A percentile compares a stretch with the other conserved stretches of the same genome.
phyloP scores from a whole-genome alignment of 441 rosid genomes.

The Raphanus hybrid region DNA sequence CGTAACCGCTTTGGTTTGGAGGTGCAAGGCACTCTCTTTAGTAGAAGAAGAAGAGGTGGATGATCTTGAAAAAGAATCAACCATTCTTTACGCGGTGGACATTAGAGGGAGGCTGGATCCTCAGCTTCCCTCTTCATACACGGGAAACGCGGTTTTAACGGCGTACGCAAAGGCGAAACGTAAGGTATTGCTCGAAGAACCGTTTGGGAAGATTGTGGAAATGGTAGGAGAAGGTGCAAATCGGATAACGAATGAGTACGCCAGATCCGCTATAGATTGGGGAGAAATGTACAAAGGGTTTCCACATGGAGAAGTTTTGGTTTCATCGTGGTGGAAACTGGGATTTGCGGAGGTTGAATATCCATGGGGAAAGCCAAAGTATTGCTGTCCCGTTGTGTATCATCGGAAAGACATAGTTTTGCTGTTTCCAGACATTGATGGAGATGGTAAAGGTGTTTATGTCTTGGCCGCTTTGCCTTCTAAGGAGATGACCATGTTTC shows the following conservation, averaged over 20 bases:
- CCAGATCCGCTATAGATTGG: slow-evolving; percentile 8
- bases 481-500: slow-evolving; percentile 64
- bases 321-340: slow-evolving; percentile 86
- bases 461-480: slow-evolving; percentile 76
- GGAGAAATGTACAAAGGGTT: slow-evolving; percentile 7
- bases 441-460: slow-evolving; percentile 55
- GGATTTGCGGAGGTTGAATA: slow-evolving; percentile 78
- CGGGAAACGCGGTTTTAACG: slow-evolving; percentile 71
- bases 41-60: slow-evolving; percentile 13
- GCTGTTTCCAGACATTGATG: slow-evolving; percentile 63
- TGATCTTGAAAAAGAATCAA: slow-evolving; percentile 55
- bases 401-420: slow-evolving; percentile 76
- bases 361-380: slow-evolving; percentile 84
- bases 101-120: slow-evolving; percentile 69
- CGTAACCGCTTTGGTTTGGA: slow-evolving; percentile 72
- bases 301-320: slow-evolving; percentile 71
- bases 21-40: slow-evolving; percentile 74
- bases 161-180: slow-evolving; percentile 65
- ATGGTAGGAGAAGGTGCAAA: slow-evolving; percentile 57
- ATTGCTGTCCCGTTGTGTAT: slow-evolving; percentile 73
- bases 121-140: slow-evolving; percentile 55
- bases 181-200: slow-evolving; percentile 51
- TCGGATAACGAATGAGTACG: slow-evolving; percentile 64
- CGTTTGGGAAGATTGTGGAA: slow-evolving; percentile 60
- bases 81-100: slow-evolving; percentile 72